Base-by-base conservation (phyloP, 331 rosid genomes). In the Saraca asoca region DNA sequence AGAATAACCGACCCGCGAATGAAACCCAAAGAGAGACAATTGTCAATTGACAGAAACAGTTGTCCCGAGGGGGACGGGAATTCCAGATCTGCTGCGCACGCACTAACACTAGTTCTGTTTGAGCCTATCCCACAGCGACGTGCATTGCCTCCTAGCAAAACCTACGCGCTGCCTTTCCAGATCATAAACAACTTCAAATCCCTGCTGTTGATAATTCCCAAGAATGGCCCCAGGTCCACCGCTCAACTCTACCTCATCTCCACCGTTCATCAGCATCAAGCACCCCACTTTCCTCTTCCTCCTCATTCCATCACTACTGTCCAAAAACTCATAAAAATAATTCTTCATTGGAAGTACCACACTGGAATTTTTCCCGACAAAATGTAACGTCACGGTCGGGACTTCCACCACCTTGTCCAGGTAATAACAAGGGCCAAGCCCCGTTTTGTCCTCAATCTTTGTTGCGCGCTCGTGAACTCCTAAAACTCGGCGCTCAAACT, bases 131-230 rank as follows among this genome's bases (percentile, higher is more conserved):
- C 97, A 93, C 18, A 93, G 95, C 62, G 66, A 76, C n/a, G 95
- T 73, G 64, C 98, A 93, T 14, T 86, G 85, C 62, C 91, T 79
- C 58, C 55, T 79, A 0, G 98, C 98, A 41, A 93, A 93, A 0
- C 98, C 98, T 51, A 93, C 83, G 73, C 87, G 86, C 51, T 64
- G 79, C 13, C 82, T 83, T 66, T 82, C 90, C 70, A 93, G 65
- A 72, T 93, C 98, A 62, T 93, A 93, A 1, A 79, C 85, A 15
- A 93, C 95, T 56, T 93, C 97, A 63, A 93, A 89, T 0, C 97
- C 95, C 42, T 93, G 98, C 61, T 93, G 98, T 50, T 93, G 97
- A 5, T 93, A 93, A 73, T 93, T 93, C 31, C 98, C 98, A 0
- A 93, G 86, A 0, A 82, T 88, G 1, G 97, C 98, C 46, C 88